phyloP scores from a whole-genome alignment of 75 land plant species.

The Picea sitchensis region DNA sequence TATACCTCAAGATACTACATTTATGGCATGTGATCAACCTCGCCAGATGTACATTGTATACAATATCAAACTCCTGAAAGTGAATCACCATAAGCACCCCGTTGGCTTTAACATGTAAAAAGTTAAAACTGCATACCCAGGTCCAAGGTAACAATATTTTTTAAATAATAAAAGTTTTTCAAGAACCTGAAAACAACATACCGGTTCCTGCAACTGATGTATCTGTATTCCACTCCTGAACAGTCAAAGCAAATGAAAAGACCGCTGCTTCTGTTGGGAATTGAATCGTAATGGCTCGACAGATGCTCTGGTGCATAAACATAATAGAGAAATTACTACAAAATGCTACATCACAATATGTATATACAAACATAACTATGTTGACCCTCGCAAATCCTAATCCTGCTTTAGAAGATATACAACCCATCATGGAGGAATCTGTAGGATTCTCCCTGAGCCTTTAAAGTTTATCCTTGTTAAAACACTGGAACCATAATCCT shows the following conservation, averaged over 20 bases:
- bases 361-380: background rate
- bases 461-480: no score
- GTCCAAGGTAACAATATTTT: background rate
- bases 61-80: background rate
- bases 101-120: background rate
- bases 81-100: background rate
- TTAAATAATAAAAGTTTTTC: background rate
- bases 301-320: constrained; percentile 31
- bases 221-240: constrained; percentile 52
- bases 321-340: constrained; percentile 2
- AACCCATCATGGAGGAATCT: background rate
- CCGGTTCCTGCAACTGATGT: constrained; percentile 22
- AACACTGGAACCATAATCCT: no score
- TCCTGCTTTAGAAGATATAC: background rate
- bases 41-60: background rate
- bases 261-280: constrained; percentile 62
- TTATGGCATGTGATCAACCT: background rate
- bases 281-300: constrained; percentile 40
- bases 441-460: no score
- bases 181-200: constrained; percentile 9
- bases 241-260: constrained; percentile 39
- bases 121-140: background rate
- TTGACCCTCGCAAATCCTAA: background rate
- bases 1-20: background rate
- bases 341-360: background rate